Conservation (phyloP, 768 basidiomycete species). For the Suillus variegatus region DNA sequence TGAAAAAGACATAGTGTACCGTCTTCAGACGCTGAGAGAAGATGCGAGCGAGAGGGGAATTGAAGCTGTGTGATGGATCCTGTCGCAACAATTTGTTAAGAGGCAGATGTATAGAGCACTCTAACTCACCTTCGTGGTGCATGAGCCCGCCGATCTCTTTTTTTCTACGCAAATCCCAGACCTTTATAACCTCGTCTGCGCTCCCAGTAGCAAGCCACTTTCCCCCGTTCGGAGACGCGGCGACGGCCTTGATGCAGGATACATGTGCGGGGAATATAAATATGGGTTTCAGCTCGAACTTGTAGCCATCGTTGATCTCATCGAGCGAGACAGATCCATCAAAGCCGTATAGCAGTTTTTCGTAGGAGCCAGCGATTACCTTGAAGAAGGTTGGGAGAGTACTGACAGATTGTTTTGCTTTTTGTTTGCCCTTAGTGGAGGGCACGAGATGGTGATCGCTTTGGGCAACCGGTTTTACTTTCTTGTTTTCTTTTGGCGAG, state of each 20-base stretch:
- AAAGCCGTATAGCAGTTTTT: conserved; percentile 92
- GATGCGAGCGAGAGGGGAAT: conserved; percentile 87
- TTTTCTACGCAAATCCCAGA: conserved; percentile 90
- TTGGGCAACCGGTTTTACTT: conserved; percentile 7
- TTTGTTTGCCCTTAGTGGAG: conserved; percentile 33
- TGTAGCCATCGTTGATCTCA: conserved; percentile 24
- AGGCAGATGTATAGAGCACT: conserved; percentile 2
- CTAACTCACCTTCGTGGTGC: conserved; percentile 83
- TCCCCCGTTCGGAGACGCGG: conserved; percentile 84
- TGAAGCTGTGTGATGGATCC: conserved; percentile 89
- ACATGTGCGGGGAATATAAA: conserved; percentile 99
- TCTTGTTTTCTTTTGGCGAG: conserved; percentile 7
- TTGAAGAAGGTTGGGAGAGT: conserved; percentile 68
- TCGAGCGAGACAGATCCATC: conserved; percentile 55
- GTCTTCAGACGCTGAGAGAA: conserved; percentile 92
- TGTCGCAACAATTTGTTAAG: conserved; percentile 30
- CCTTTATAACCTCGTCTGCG: conserved; percentile 94
- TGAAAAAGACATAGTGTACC: conserved; percentile 89
- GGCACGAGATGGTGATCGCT: conserved; percentile 7
- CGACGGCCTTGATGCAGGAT: conserved; percentile 87
- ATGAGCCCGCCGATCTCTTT: conserved; percentile 95
- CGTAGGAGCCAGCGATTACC: conserved; percentile 91
- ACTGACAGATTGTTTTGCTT: conserved; percentile 16
- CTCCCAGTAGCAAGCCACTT: conserved; percentile 97
- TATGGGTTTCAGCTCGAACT: conserved; percentile 63